phyloP scores from a whole-genome alignment of 371 early-diverging fungal species.

The Nosema muscidifuracis region DNA sequence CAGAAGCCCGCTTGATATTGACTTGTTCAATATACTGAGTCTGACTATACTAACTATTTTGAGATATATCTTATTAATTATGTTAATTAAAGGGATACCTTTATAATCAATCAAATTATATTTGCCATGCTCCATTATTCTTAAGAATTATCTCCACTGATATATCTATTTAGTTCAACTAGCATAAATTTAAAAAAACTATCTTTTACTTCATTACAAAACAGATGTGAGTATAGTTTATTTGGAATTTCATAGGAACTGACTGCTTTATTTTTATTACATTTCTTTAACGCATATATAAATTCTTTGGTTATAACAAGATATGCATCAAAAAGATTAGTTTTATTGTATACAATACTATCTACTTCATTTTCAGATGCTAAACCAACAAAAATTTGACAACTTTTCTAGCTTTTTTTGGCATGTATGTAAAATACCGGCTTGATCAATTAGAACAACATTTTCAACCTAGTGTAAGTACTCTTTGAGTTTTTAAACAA shows the following conservation, averaged over 20 bases:
- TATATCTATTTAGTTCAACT: not conserved
- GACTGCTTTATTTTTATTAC: not conserved
- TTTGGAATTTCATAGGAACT: not conserved
- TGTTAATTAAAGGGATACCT: constrained; percentile 34
- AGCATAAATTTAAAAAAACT: not conserved
- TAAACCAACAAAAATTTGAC: not conserved
- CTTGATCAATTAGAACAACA: not conserved
- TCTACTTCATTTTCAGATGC: not conserved
- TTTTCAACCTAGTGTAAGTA: not conserved
- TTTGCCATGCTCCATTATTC: not conserved
- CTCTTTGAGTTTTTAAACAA: not conserved
- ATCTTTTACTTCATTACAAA: not conserved
- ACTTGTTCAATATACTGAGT: not conserved
- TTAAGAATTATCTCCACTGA: not conserved
- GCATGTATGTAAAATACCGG: not conserved
- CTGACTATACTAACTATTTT: constrained; percentile 18
- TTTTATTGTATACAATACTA: not conserved
- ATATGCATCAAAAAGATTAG: not conserved
- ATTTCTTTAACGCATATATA: not conserved
- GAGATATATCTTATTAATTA: not conserved
- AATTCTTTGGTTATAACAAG: not conserved
- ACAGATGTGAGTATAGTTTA: not conserved
- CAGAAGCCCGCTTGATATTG: constrained; percentile 29
- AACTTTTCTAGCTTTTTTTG: not conserved
- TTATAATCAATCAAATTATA: constrained; percentile 35